These are phyloP conservation scores for Aspergillus nomiae DNA, from an alignment of 2,329 filamentous ascomycete species.

Conservation along the genomic window DNA sequence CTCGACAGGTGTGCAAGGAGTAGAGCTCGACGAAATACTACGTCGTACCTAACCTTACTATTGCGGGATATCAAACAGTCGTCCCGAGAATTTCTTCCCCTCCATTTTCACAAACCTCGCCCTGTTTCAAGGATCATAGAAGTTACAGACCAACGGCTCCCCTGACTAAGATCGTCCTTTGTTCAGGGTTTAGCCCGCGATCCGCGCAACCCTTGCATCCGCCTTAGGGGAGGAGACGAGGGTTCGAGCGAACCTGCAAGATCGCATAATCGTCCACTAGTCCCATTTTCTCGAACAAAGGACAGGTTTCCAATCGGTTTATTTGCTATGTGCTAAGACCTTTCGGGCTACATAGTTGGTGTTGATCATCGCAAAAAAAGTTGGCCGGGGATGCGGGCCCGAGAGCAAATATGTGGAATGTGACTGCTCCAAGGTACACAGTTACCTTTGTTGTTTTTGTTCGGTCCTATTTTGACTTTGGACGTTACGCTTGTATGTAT, in stretches of 20 bases:
- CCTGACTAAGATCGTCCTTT: slow-evolving; percentile 11
- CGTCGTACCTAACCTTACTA: background rate
- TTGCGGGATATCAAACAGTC: background rate
- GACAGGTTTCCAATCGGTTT: slow-evolving; percentile 16
- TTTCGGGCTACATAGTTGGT: slow-evolving; percentile 2
- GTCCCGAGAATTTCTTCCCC: background rate
- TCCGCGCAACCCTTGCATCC: slow-evolving; percentile 23
- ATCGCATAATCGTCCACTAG: slow-evolving; percentile 16
- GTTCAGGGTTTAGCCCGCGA: slow-evolving; percentile 11
- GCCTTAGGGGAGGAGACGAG: slow-evolving; percentile 8
- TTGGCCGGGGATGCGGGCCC: slow-evolving; percentile 17
- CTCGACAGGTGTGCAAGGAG: background rate
- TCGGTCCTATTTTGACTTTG: background rate
- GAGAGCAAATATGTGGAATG: slow-evolving; percentile 20
- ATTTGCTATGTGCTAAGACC: slow-evolving; percentile 14
- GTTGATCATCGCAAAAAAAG: slow-evolving; percentile 12
- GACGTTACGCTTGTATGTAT: background rate
- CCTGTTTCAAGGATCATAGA: slow-evolving; percentile 1
- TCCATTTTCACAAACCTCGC: background rate
- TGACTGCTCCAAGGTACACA: slow-evolving; percentile 15
- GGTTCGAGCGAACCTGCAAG: slow-evolving; percentile 1
- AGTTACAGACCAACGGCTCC: slow-evolving; percentile 1
- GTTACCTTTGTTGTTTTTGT: background rate
- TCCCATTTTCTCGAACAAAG: slow-evolving; percentile 15
- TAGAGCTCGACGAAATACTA: background rate